These are phyloP conservation scores for Coniochaeta sp. DNA, from an alignment of 2,329 filamentous ascomycete species.

Conservation along the genomic window DNA sequence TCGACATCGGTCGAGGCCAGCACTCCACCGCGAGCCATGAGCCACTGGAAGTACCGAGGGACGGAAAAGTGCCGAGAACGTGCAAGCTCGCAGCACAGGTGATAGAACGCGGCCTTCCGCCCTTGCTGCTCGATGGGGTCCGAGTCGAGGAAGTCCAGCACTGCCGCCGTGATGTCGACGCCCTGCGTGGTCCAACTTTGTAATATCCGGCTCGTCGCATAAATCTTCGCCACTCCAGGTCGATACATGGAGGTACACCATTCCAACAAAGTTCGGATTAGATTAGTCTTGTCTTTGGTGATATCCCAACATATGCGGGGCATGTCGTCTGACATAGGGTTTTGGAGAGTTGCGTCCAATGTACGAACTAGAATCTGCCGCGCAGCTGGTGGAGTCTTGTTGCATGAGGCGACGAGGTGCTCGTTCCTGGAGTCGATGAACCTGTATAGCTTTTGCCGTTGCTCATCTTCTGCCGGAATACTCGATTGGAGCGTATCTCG, in stretches of 20 bases:
- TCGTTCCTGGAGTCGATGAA: slow-evolving; percentile 41
- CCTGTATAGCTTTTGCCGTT: slow-evolving; percentile 31
- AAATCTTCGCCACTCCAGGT: slow-evolving; percentile 65
- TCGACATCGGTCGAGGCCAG: slow-evolving; percentile 39
- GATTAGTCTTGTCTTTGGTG: slow-evolving; percentile 49
- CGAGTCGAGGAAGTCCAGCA: slow-evolving; percentile 61
- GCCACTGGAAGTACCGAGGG: slow-evolving; percentile 78
- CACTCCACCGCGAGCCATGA: slow-evolving; percentile 72
- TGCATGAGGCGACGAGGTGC: slow-evolving; percentile 38
- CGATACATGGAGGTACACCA: slow-evolving; percentile 83
- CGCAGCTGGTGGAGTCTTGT: slow-evolving; percentile 44
- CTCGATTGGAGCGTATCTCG: slow-evolving; percentile 49
- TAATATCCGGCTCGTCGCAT: slow-evolving; percentile 66
- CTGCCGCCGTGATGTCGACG: slow-evolving; percentile 58
- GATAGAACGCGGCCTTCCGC: slow-evolving; percentile 61
- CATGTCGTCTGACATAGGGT: slow-evolving; percentile 46
- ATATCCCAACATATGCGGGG: slow-evolving; percentile 55
- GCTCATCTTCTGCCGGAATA: slow-evolving; percentile 38
- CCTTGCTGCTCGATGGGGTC: slow-evolving; percentile 33
- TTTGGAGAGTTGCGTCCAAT: slow-evolving; percentile 58
- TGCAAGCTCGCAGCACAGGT: slow-evolving; percentile 73
- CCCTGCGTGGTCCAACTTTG: slow-evolving; percentile 58
- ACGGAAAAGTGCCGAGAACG: slow-evolving; percentile 71
- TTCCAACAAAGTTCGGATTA: slow-evolving; percentile 63
- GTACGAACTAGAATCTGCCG: slow-evolving; percentile 60